Evolutionary conservation across 139 green algal genomes (phyloP).

Genomic region (Ettlia oleoabundans): DNA sequence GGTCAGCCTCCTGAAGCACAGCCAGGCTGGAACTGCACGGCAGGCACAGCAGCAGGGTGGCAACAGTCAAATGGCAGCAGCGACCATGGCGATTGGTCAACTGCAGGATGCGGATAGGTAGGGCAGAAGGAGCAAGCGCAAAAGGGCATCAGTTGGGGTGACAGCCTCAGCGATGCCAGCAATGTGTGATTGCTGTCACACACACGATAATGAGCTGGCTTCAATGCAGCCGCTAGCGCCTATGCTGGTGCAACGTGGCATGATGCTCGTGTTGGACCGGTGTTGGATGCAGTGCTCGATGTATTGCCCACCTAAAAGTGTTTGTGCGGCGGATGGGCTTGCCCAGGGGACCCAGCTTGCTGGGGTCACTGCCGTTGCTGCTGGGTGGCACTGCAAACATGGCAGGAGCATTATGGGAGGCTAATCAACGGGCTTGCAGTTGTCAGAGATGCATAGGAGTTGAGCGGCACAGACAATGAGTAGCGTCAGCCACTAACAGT

Average conservation of each 20-base stretch:
- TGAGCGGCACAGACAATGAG: too few species aligned
- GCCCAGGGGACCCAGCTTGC: conserved; percentile 38
- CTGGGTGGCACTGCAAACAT: conserved; percentile 24
- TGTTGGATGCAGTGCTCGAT: too few species aligned
- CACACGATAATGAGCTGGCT: too few species aligned
- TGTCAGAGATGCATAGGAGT: background rate
- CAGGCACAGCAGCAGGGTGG: background rate
- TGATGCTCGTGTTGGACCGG: too few species aligned
- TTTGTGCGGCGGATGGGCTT: conserved; percentile 51
- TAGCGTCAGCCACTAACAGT: too few species aligned
- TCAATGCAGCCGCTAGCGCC: too few species aligned
- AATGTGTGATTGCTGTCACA: too few species aligned
- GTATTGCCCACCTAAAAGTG: conserved; percentile 44
- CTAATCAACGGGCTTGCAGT: background rate
- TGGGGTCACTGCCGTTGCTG: background rate
- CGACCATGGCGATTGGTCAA: background rate
- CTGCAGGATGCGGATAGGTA: too few species aligned
- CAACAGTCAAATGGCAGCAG: background rate
- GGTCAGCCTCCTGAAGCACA: conserved; percentile 4
- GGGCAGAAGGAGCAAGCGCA: too few species aligned
- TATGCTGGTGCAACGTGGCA: too few species aligned
- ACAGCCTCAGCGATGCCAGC: too few species aligned
- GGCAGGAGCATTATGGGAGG: background rate
- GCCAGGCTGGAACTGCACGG: conserved; percentile 28
- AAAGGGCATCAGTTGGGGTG: too few species aligned